phyloP scores from a whole-genome alignment of 192 early-diverging fungal genomes.

The Anaeromyces robustus region DNA sequence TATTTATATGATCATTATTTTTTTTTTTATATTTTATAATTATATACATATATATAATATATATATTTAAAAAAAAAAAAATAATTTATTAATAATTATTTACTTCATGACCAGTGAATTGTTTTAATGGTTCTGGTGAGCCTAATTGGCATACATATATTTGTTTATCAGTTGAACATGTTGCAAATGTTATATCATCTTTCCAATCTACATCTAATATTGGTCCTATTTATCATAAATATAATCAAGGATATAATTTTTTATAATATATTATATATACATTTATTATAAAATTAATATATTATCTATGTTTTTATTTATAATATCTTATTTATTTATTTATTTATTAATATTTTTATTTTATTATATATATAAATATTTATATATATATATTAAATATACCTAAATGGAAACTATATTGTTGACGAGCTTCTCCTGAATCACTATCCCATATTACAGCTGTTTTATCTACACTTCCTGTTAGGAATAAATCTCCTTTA shows the following conservation, averaged over 20 bases:
- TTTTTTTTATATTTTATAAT: too few species aligned
- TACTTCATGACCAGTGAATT: slow-evolving; percentile 58
- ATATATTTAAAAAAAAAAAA: neutral
- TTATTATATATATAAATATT: too few species aligned
- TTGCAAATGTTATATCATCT: slow-evolving; percentile 82
- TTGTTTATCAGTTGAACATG: slow-evolving; percentile 61
- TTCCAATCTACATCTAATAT: slow-evolving; percentile 85
- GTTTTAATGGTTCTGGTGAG: slow-evolving; percentile 44
- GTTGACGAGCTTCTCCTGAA: slow-evolving; percentile 54
- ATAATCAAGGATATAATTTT: too few species aligned
- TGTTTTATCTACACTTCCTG: slow-evolving; percentile 60
- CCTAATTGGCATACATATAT: slow-evolving; percentile 71
- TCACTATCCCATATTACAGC: slow-evolving; percentile 73
- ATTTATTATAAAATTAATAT: too few species aligned
- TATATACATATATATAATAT: slow-evolving; percentile 1
- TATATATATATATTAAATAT: slow-evolving; percentile 6
- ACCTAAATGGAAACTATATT: slow-evolving; percentile 52
- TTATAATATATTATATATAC: too few species aligned
- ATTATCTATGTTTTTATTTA: too few species aligned
- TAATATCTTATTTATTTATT: too few species aligned
- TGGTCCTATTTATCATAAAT: slow-evolving; percentile 27
- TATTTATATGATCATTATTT: too few species aligned
- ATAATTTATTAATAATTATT: neutral
- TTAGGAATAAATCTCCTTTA: slow-evolving; percentile 54
- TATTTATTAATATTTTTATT: too few species aligned